phyloP scores from a whole-genome alignment of 352 stramenopile species.

The Phytophthora pseudosyringae region DNA sequence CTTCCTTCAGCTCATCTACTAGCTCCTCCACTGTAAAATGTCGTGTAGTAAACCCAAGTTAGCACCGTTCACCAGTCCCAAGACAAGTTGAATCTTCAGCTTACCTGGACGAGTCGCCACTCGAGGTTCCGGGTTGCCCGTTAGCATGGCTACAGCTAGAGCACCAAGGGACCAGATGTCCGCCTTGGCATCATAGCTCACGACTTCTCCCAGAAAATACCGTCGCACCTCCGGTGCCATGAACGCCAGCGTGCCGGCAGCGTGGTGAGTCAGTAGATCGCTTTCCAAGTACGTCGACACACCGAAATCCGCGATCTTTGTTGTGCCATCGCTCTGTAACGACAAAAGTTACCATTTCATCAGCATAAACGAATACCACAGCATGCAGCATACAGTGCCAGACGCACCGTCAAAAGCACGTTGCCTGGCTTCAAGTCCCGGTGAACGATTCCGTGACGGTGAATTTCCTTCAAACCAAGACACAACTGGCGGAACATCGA shows the following conservation, averaged over 20 bases:
- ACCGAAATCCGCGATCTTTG: constrained; percentile 86
- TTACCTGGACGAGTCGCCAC: constrained; percentile 70
- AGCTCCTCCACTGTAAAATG: constrained; percentile 60
- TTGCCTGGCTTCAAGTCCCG: constrained; percentile 84
- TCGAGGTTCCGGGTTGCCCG: constrained; percentile 64
- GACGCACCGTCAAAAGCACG: constrained; percentile 69
- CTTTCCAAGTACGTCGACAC: constrained; percentile 83
- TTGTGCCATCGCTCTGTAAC: constrained; percentile 59
- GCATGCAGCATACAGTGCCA: neutral
- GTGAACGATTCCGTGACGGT: constrained; percentile 70
- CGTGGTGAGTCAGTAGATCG: constrained; percentile 73
- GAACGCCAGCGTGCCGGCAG: constrained; percentile 77
- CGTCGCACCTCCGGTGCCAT: constrained; percentile 83
- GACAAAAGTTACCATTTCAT: neutral
- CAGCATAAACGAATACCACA: neutral
- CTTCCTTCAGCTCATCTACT: constrained; percentile 48
- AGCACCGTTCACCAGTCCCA: neutral
- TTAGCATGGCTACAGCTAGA: constrained; percentile 74
- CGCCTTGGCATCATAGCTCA: constrained; percentile 71
- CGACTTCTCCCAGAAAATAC: constrained; percentile 74
- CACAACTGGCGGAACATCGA: constrained; percentile 74
- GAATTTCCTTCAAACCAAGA: constrained; percentile 70
- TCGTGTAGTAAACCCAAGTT: neutral
- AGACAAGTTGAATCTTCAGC: neutral
- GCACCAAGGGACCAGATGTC: constrained; percentile 87